Base-by-base conservation (phyloP, 257 asterid species). In the Leonotis leonurus region DNA sequence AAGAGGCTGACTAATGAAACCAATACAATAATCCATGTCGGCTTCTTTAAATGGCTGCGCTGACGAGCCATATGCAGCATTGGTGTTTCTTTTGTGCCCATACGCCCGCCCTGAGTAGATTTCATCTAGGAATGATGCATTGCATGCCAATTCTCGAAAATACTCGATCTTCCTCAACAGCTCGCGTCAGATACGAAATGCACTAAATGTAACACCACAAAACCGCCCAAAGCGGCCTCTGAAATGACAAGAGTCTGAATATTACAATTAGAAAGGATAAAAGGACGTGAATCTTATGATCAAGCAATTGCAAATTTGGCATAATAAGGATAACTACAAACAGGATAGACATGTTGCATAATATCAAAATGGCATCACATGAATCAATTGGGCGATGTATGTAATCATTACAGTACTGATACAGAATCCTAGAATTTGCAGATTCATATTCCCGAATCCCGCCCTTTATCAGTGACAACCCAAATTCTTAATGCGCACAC, bases 11-110 rank as follows among this genome's bases (percentile, higher is more conserved):
- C 94, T 71, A 90, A 67, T 33, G 95, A 87, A 70, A 93, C 85
- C 92, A 93, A 70, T 27, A 87, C 72, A 24, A 93, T 82, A 62
- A 93, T 87, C 99, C 99, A 90, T 27, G 88, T 93, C 45, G 96
- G 99, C 85, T 90, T 93, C 85, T 79, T 93, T 62, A 81, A 53
- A 40, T 85, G 96, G 73, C 82, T 59, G 18, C 95, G 96, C 67
- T 85, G 95, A 68, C 96, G 97, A 73, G 87, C 73, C 72, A 58
- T 80, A 46, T 84, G 94, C 83, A 82, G 57, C 73, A 85, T 78
- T 75, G 80, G 88, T 80, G 77, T 76, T 73, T 80, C 92, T 73
- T 87, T 93, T 78, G 79, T 78, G 90, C 97, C 93, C 65, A 81
- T 60, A 80, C 88, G 94, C 90, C 95, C 89, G 60, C 78, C 85